These are phyloP conservation scores for Spongiforma sp. DNA, from an alignment of 1,284 basidiomycete species.

Conservation along the genomic window DNA sequence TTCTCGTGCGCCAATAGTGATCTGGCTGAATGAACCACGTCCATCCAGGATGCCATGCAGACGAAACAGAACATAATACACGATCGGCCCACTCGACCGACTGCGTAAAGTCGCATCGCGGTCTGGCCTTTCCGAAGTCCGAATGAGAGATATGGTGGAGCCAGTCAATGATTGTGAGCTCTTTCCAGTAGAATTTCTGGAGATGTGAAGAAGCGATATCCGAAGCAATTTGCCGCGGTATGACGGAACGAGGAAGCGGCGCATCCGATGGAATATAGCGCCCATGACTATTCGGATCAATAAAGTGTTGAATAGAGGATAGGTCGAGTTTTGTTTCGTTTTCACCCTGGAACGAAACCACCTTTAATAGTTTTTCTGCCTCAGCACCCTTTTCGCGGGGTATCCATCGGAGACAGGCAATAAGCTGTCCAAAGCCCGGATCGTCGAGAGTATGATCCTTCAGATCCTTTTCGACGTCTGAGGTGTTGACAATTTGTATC, in stretches of 20 bases:
- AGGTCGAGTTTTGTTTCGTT: slow-evolving; percentile 46
- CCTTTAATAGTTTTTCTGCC: slow-evolving; percentile 57
- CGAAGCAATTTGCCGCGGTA: slow-evolving; percentile 72
- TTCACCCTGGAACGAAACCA: slow-evolving; percentile 53
- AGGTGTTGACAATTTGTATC: slow-evolving; percentile 75
- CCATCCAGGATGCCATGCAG: slow-evolving; percentile 68
- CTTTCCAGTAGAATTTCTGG: slow-evolving; percentile 75
- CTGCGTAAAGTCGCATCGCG: slow-evolving; percentile 65
- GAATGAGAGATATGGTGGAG: slow-evolving; percentile 65
- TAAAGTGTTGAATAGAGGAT: slow-evolving; percentile 67
- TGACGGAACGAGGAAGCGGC: slow-evolving; percentile 77
- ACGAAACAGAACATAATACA: slow-evolving; percentile 70
- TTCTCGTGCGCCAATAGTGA: slow-evolving; percentile 64
- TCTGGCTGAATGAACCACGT: slow-evolving; percentile 42
- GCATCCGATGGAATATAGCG: slow-evolving; percentile 51
- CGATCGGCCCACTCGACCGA: slow-evolving; percentile 83
- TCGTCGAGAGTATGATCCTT: slow-evolving; percentile 64
- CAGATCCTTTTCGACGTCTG: slow-evolving; percentile 85
- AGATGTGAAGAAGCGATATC: slow-evolving; percentile 57
- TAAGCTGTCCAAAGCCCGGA: slow-evolving; percentile 67
- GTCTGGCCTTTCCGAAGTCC: slow-evolving; percentile 43
- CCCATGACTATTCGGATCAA: slow-evolving; percentile 49
- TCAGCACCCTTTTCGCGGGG: slow-evolving; percentile 40
- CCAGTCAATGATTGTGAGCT: slow-evolving; percentile 81
- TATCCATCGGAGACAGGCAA: slow-evolving; percentile 85